Conservation (phyloP, 352 stramenopile species). For the Phytophthora tubulina region DNA sequence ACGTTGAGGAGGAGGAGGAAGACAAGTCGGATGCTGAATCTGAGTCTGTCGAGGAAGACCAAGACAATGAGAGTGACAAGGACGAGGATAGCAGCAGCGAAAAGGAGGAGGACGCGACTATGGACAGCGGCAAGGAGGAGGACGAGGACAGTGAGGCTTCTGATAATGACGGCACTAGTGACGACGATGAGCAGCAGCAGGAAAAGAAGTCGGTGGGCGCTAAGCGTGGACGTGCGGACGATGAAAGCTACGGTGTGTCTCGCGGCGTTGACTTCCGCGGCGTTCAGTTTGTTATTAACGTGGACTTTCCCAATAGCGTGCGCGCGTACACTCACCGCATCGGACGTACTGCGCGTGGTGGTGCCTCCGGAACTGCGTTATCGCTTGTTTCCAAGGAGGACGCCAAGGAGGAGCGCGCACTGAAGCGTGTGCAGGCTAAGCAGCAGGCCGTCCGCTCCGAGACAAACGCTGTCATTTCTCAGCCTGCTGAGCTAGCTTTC, state of each 20-base stretch:
- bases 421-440: constrained; percentile 93
- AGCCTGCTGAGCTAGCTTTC: constrained; percentile 97
- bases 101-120: constrained; percentile 44
- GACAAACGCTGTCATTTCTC: constrained; percentile 87
- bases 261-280: constrained; percentile 98
- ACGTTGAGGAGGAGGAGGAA: constrained; percentile 56
- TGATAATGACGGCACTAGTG: constrained; percentile 88
- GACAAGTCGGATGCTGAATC: constrained; percentile 50
- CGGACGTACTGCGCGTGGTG: constrained; percentile 97
- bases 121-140: constrained; percentile 58
- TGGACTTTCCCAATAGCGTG: constrained; percentile 97
- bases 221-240: constrained; percentile 64
- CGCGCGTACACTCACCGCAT: constrained; percentile 98
- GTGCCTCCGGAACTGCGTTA: constrained; percentile 96
- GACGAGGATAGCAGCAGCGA: constrained; percentile 49
- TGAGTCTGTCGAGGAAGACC: constrained; percentile 52
- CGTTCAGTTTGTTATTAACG: constrained; percentile 99
- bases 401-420: constrained; percentile 79
- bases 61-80: constrained; percentile 59
- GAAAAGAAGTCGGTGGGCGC: constrained; percentile 49
- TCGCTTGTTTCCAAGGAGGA: constrained; percentile 93
- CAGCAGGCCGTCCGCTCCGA: constrained; percentile 89
- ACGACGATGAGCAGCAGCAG: constrained; percentile 46
- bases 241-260: constrained; percentile 96
- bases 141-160: constrained; percentile 47